Evolutionary conservation across 768 basidiomycete species (phyloP).

Genomic region (Rhodotorula paludigena): DNA sequence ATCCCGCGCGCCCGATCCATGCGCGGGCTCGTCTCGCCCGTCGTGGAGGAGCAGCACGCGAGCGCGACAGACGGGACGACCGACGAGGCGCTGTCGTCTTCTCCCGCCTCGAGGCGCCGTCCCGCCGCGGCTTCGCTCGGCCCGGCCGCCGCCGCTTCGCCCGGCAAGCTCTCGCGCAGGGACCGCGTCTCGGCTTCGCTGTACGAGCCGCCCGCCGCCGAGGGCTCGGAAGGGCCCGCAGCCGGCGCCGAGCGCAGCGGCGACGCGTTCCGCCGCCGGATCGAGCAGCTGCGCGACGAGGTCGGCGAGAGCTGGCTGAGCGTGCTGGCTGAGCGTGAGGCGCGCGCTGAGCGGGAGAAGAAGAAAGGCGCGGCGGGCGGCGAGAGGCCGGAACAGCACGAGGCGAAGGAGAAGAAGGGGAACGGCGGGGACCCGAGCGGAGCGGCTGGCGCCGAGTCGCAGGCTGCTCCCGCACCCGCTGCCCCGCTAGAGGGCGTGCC

Average conservation of each 20-base stretch:
- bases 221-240: conserved; percentile 25
- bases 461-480: neutral
- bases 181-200: conserved; percentile 60
- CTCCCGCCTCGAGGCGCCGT: neutral
- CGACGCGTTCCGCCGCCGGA: conserved; percentile 69
- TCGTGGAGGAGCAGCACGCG: too few relatives aligned
- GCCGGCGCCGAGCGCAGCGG: conserved; percentile 46
- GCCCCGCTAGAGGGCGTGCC: neutral
- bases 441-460: neutral
- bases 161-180: conserved; percentile 43
- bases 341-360: conserved; percentile 3
- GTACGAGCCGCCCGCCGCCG: conserved; percentile 60
- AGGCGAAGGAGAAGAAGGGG: neutral
- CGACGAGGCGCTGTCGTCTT: neutral
- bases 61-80: too few relatives aligned
- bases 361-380: neutral
- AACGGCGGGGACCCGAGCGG: too few relatives aligned
- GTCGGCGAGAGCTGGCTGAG: conserved; percentile 87
- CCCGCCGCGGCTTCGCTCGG: conserved; percentile 21
- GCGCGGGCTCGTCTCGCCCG: too few relatives aligned
- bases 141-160: conserved; percentile 45
- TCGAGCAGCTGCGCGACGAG: conserved; percentile 76
- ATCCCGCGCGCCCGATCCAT: too few relatives aligned
- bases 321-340: conserved; percentile 65
- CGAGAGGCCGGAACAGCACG: neutral